A percentile compares a stretch with the other conserved stretches of the same genome.
Evolutionary conservation across 78 protist species (phyloP).

Genomic region (Emiliania huxleyi): DNA sequence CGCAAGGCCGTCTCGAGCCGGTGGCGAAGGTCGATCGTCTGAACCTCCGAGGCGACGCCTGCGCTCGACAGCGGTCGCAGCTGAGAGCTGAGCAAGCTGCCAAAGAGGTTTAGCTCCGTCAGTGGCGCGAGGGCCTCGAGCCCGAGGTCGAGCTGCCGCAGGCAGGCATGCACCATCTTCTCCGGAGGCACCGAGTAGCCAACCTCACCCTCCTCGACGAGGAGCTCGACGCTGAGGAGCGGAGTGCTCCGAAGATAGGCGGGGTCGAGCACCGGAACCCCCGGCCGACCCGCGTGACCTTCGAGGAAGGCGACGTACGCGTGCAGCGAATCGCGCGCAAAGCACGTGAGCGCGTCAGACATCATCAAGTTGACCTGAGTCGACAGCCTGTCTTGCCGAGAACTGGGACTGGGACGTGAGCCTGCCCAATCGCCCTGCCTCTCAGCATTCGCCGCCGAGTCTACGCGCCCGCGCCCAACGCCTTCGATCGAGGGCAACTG

Average conservation of each 20-base stretch:
- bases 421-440: not conserved
- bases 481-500: not conserved
- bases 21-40: not conserved
- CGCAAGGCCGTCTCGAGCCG: not conserved
- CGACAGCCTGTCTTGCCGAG: not conserved
- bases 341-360: not conserved
- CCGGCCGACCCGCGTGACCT: not conserved
- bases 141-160: not conserved
- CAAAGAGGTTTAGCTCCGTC: not conserved
- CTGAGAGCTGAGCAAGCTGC: not conserved
- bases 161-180: not conserved
- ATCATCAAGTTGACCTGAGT: not conserved
- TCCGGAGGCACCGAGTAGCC: not conserved
- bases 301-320: not conserved
- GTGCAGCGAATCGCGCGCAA: not conserved
- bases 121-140: not conserved
- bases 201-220: not conserved
- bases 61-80: not conserved
- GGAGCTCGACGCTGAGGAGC: not conserved
- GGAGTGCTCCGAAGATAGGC: not conserved
- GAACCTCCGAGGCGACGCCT: not conserved
- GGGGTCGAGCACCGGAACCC: not conserved
- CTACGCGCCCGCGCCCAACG: not conserved
- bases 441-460: not conserved
- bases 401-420: too few relatives aligned